These are phyloP conservation scores for Aureococcus anophagefferens DNA, from an alignment of 108 stramenopile genomes.

Conservation along the genomic window DNA sequence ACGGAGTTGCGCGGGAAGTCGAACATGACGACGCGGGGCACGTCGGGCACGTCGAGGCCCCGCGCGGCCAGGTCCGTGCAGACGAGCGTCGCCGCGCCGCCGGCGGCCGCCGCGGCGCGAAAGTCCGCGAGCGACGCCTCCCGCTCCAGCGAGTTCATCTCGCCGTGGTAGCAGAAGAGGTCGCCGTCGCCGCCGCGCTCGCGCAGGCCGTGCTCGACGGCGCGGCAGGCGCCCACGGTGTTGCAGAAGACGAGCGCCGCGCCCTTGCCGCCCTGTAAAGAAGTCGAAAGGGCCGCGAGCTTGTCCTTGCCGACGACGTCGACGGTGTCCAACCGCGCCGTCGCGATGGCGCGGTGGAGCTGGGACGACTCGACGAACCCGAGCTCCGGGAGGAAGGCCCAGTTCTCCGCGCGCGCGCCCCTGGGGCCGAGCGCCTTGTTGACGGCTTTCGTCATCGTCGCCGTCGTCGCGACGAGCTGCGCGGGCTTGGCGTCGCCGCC, in stretches of 20 bases:
- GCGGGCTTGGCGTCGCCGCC: slow-evolving; percentile 50
- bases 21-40: slow-evolving; percentile 79
- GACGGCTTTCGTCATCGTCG: slow-evolving; percentile 86
- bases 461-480: slow-evolving; percentile 79
- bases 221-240: slow-evolving; percentile 60
- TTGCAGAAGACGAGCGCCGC: slow-evolving; percentile 86
- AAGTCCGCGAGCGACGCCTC: slow-evolving; percentile 42
- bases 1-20: slow-evolving; percentile 80
- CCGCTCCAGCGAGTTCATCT: slow-evolving; percentile 52
- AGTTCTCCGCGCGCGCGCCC: neutral
- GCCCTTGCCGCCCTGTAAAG: neutral
- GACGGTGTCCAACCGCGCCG: slow-evolving; percentile 73
- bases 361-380: slow-evolving; percentile 69
- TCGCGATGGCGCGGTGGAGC: slow-evolving; percentile 77
- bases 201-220: slow-evolving; percentile 61
- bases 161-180: slow-evolving; percentile 63
- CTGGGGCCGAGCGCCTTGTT: slow-evolving; percentile 26
- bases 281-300: slow-evolving; percentile 20
- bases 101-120: neutral
- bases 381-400: slow-evolving; percentile 43
- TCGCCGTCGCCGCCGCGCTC: slow-evolving; percentile 63
- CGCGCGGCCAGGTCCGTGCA: slow-evolving; percentile 78
- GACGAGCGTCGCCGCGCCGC: slow-evolving; percentile 39
- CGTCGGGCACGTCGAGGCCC: slow-evolving; percentile 75
- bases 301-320: slow-evolving; percentile 84